phyloP scores from a whole-genome alignment of 2,329 filamentous ascomycete species.

The Microdochium trichocladiopsis region DNA sequence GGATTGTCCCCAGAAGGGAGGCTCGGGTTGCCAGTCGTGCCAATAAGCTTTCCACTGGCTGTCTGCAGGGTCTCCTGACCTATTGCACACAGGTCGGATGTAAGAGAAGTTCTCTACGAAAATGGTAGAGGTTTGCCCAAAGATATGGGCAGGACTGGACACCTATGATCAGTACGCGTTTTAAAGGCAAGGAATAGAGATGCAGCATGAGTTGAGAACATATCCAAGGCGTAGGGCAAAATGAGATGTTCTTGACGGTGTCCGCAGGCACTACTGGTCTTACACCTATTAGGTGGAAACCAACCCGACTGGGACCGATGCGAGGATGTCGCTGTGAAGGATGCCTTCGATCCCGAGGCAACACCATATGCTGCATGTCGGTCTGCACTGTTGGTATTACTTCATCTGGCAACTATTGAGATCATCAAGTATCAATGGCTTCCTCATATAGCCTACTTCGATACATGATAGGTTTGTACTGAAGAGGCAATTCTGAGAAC shows the following conservation, averaged over 20 bases:
- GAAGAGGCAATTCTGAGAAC: no score
- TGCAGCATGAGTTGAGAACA: slow-evolving; percentile 6
- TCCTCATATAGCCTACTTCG: slow-evolving; percentile 8
- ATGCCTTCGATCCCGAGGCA: slow-evolving; percentile 44
- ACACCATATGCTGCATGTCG: slow-evolving; percentile 31
- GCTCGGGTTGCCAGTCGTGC: no score
- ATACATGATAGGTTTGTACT: slow-evolving; percentile 9
- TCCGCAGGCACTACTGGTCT: slow-evolving; percentile 35
- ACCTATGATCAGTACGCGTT: no score
- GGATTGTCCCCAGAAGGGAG: no score
- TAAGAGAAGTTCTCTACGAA: no score
- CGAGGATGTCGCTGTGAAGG: slow-evolving; percentile 38
- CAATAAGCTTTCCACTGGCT: no score
- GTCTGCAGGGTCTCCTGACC: no score
- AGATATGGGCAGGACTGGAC: no score
- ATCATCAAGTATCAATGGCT: slow-evolving; percentile 29
- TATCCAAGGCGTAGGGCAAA: slow-evolving; percentile 28
- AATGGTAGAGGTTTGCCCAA: no score
- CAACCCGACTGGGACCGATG: slow-evolving; percentile 42
- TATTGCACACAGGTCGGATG: no score
- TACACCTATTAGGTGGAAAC: slow-evolving; percentile 36
- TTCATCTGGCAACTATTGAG: slow-evolving; percentile 41
- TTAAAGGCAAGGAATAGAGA: not conserved
- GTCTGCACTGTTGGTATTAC: slow-evolving; percentile 42
- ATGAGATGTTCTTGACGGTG: slow-evolving; percentile 31